These are phyloP conservation scores for Penium margaritaceum DNA, from an alignment of 139 green algal species.

Conservation along the genomic window DNA sequence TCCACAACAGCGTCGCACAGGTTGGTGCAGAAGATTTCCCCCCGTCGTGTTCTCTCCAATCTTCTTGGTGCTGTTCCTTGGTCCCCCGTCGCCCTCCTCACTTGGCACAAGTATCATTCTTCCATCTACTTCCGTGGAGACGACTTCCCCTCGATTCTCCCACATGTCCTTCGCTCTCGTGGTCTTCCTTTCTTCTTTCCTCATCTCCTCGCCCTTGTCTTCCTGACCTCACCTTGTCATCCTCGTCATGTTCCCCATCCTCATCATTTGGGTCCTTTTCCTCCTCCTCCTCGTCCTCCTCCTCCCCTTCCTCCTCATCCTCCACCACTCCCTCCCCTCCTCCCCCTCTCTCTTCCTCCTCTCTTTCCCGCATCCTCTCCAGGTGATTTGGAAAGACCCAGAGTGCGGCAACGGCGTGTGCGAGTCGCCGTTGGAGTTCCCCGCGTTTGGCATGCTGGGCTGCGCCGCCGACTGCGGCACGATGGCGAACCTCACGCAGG, in stretches of 20 bases:
- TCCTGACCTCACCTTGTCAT: not conserved
- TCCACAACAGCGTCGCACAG: too few species aligned
- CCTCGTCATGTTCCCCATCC: not conserved
- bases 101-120: too few species aligned
- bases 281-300: not conserved
- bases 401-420: conserved; percentile 73
- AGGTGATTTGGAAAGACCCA: conserved; percentile 62
- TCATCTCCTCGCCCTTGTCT: not conserved
- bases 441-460: conserved; percentile 70
- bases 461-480: conserved; percentile 71
- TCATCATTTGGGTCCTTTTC: not conserved
- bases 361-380: not conserved
- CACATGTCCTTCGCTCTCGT: too few species aligned
- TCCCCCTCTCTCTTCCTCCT: not conserved
- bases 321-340: too few species aligned
- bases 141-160: too few species aligned
- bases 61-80: too few species aligned
- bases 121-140: too few species aligned
- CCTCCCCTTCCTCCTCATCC: not conserved
- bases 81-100: too few species aligned
- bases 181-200: not conserved
- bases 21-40: too few species aligned
- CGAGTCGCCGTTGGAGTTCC: conserved; percentile 71
- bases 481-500: not conserved
- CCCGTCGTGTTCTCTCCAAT: too few species aligned